Conservation (phyloP, 2,329 filamentous ascomycete genomes). For the Neospermospora avenae region DNA sequence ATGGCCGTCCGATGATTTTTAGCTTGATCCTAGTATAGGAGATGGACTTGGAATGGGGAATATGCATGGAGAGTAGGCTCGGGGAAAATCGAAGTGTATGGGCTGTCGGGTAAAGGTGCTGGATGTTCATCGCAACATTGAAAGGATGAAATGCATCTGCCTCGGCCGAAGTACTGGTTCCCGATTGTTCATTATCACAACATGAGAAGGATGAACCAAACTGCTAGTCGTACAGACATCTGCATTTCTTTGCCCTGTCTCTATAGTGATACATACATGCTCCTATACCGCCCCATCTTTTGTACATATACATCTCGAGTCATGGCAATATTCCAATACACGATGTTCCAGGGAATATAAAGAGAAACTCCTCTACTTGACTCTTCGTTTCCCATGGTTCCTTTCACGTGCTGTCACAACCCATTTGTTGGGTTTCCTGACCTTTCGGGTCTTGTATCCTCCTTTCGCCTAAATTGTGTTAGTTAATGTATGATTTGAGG, state of each 20-base stretch:
- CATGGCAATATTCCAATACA: not conserved
- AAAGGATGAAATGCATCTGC: not conserved
- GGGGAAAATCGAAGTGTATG: too few species aligned
- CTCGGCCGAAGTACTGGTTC: not conserved
- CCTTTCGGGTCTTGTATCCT: slow-evolving; percentile 88
- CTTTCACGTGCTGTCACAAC: slow-evolving; percentile 79
- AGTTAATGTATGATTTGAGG: slow-evolving; percentile 31
- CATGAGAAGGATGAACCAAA: too few species aligned
- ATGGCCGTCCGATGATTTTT: too few species aligned
- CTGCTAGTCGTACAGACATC: slow-evolving; percentile 6
- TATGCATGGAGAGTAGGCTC: too few species aligned
- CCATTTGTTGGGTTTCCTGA: slow-evolving; percentile 86
- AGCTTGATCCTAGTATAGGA: too few species aligned
- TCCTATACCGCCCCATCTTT: not conserved
- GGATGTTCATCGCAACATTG: not conserved
- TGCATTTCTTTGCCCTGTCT: slow-evolving; percentile 6
- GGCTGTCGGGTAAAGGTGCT: not conserved
- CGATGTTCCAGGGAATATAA: too few species aligned
- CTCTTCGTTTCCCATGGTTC: slow-evolving; percentile 86
- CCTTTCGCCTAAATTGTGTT: slow-evolving; percentile 61
- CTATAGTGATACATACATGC: not conserved
- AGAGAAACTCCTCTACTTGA: too few species aligned
- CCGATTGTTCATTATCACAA: not conserved
- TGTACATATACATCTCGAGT: not conserved
- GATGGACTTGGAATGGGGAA: too few species aligned